A percentile compares a stretch with the other conserved stretches of the same genome.
Evolutionary conservation across 345 rosid genomes (phyloP).

Genomic region (Acer negundo): DNA sequence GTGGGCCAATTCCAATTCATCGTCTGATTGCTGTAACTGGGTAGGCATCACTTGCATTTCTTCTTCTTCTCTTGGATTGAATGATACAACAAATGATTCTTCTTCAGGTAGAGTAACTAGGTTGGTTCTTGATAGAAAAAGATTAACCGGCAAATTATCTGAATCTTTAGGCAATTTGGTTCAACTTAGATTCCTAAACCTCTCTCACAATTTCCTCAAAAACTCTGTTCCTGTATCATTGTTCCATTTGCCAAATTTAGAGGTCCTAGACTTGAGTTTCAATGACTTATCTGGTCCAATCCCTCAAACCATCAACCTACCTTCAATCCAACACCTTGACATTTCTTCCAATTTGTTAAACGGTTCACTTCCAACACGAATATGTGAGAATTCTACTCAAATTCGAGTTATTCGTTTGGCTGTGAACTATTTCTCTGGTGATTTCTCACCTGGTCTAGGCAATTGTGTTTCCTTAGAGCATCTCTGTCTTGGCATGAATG

Average conservation of each 20-base stretch:
- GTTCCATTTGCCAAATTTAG: conserved; percentile 43
- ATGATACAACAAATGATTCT: conserved; percentile 6
- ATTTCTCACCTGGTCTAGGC: conserved; percentile 45
- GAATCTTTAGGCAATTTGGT: conserved; percentile 50
- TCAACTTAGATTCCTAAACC: conserved; percentile 54
- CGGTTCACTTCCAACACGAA: conserved; percentile 49
- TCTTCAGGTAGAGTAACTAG: conserved; percentile 43
- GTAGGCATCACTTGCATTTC: conserved; percentile 56
- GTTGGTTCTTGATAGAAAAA: conserved; percentile 41
- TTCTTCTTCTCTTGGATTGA: conserved; percentile 39
- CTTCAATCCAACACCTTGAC: conserved; percentile 42
- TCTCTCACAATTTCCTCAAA: conserved; percentile 54
- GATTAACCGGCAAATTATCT: conserved; percentile 48
- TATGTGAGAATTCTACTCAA: conserved; percentile 50
- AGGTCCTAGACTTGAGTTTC: conserved; percentile 57
- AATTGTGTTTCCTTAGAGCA: conserved; percentile 45
- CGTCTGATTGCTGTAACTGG: conserved; percentile 64
- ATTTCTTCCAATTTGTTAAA: conserved; percentile 49
- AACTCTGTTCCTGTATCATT: conserved; percentile 53
- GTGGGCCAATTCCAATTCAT: conserved; percentile 33
- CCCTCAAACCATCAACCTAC: conserved; percentile 44
- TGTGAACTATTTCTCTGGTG: conserved; percentile 59
- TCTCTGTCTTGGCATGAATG: conserved; percentile 64
- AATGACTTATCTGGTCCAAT: conserved; percentile 53
- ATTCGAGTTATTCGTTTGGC: conserved; percentile 41